These are phyloP conservation scores for Echinosphaeria canescens DNA, from an alignment of 2,329 filamentous ascomycete genomes.

Conservation along the genomic window DNA sequence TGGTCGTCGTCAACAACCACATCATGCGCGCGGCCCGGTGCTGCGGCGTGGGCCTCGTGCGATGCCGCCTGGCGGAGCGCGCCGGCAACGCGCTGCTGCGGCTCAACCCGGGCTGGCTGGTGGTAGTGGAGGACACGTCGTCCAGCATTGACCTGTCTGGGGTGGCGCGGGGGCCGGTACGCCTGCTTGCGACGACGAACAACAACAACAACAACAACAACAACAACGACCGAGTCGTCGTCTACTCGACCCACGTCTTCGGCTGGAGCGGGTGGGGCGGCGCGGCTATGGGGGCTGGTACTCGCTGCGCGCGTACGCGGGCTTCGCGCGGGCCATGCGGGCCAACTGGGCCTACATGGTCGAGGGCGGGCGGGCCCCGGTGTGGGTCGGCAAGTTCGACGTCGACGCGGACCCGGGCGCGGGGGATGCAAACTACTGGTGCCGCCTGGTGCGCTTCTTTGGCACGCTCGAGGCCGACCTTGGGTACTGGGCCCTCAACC, in stretches of 20 bases:
- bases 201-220: no score
- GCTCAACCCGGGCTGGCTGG: conserved; percentile 40
- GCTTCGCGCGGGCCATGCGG: conserved; percentile 40
- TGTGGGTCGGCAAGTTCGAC: conserved; percentile 50
- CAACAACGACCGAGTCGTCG: conserved; percentile 31
- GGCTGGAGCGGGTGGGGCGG: conserved; percentile 50
- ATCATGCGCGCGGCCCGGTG: conserved; percentile 50
- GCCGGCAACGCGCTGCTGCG: conserved; percentile 36
- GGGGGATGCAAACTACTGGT: conserved; percentile 43
- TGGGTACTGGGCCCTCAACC: conserved; percentile 51
- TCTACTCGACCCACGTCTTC: conserved; percentile 50
- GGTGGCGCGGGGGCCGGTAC: conserved; percentile 29
- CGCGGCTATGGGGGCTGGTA: conserved; percentile 34
- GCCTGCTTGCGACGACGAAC: no score
- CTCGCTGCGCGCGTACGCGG: conserved; percentile 33
- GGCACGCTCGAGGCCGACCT: conserved; percentile 37
- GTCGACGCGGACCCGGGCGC: conserved; percentile 27
- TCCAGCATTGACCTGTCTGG: conserved; percentile 43
- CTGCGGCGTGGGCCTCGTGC: conserved; percentile 44
- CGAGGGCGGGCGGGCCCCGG: conserved; percentile 29
- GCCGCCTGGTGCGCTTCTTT: conserved; percentile 36
- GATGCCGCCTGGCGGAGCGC: conserved; percentile 43
- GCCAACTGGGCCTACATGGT: conserved; percentile 45
- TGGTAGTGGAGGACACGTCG: conserved; percentile 45
- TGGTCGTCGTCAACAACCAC: conserved; percentile 50